Evolutionary conservation across 495 filamentous ascomycete species (phyloP).

Genomic region (Melanomma pulvis-pyrius): DNA sequence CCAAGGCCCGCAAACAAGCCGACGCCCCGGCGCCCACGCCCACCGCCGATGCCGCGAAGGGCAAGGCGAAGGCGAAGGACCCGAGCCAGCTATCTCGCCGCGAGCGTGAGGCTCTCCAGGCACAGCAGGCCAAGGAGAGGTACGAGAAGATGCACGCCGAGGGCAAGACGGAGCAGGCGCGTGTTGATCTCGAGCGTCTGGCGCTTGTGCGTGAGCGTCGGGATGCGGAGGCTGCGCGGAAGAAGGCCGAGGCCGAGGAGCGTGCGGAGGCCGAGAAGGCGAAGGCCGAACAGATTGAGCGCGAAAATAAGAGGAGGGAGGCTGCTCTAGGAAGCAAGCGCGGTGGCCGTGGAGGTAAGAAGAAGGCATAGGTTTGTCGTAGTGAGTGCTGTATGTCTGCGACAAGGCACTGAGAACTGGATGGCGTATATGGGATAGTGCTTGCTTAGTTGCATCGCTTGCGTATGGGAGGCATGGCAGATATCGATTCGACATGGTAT

Average conservation of each 20-base stretch:
- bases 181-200: conserved; percentile 85
- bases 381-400: background rate
- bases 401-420: background rate
- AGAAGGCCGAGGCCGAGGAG: conserved; percentile 63
- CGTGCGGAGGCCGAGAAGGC: conserved; percentile 46
- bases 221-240: conserved; percentile 78
- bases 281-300: conserved; percentile 46
- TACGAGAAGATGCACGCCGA: conserved; percentile 94
- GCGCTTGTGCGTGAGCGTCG: conserved; percentile 79
- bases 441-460: conserved; percentile 19
- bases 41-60: conserved; percentile 38
- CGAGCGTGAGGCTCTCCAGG: conserved; percentile 88
- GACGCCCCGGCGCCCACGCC: conserved; percentile 54
- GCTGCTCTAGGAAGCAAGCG: conserved; percentile 38
- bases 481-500: background rate
- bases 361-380: conserved; percentile 29
- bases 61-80: conserved; percentile 40
- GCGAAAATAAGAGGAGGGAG: conserved; percentile 44
- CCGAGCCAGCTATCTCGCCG: conserved; percentile 69
- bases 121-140: conserved; percentile 82
- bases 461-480: background rate
- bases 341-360: conserved; percentile 39
- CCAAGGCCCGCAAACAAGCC: conserved; percentile 65
- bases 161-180: conserved; percentile 96
- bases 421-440: conserved; percentile 1